These are phyloP conservation scores for Rhytidiadelphus loreus DNA, from an alignment of 225 moss, liverwort and hornwort species.

Conservation along the genomic window DNA sequence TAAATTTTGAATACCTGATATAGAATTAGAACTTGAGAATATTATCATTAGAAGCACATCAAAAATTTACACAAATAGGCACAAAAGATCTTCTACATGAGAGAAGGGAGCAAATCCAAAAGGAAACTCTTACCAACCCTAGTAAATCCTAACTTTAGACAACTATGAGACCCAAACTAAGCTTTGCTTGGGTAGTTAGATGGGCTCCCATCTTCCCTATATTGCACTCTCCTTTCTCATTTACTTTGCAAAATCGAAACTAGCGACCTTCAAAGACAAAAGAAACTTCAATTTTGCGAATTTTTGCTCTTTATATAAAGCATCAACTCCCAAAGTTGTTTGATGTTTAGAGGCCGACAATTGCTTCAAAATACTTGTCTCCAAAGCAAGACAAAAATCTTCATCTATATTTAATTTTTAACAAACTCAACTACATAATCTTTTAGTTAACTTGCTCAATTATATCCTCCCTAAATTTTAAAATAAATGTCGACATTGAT, in stretches of 20 bases:
- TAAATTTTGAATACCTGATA: background rate
- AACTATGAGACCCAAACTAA: background rate
- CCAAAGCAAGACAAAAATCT: background rate
- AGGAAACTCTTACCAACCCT: rapidly evolving
- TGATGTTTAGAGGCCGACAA: no score
- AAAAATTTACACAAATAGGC: background rate
- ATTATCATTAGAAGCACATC: background rate
- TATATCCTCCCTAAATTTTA: background rate
- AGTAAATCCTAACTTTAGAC: background rate
- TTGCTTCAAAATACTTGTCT: background rate
- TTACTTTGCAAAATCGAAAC: background rate
- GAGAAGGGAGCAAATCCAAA: rapidly evolving
- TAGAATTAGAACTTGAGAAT: background rate
- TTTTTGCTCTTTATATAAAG: background rate
- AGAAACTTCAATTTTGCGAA: rapidly evolving
- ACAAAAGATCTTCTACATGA: rapidly evolving
- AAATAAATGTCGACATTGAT: rapidly evolving
- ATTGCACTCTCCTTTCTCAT: background rate
- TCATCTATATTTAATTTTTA: background rate
- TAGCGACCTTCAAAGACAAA: background rate
- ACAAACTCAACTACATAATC: background rate
- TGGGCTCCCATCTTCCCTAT: background rate
- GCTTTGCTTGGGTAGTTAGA: background rate
- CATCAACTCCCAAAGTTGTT: background rate
- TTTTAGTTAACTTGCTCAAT: background rate